Base-by-base conservation (phyloP, 108 stramenopile genomes). In the Aurantiochytrium sp. region DNA sequence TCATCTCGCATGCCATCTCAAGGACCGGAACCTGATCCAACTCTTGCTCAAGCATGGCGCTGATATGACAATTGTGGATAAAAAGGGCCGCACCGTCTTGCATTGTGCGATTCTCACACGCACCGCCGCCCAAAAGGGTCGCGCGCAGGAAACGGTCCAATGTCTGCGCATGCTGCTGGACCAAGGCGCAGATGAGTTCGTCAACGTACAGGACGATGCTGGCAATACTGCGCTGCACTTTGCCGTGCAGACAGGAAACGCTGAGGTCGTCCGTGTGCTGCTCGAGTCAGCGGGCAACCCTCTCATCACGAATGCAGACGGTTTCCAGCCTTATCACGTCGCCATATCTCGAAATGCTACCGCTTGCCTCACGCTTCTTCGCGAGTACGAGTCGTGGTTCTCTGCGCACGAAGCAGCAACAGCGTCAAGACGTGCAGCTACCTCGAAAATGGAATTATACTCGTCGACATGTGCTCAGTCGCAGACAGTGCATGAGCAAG, bases 201-300 rank as follows among this genome's bases (percentile, higher is more conserved):
- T 83, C 10, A 83, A 83, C 1, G 76, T 45, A 12, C 76, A 83
- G 51, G 76, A 83, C 51, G 76, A 83, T 23, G 3, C 10, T 12
- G 76, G 76, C n/a, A 83, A 83, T 23, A 83, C 76, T 6, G 76
- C 76, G 14, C 49, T 83, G 76, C 76, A 83, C 23, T 83, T 83
- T 53, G 76, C 76, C 43, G 76, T 83, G 76, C 76, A 83, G 76
- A 83, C 23, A 6, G 76, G 76, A 18, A 53, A 83, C 4, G 18
- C 51, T 16, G 76, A 53, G 2, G 1, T 83, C 45, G 76, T 83
- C 18, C 45, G 76, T 6, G 51, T 53, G 76, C 51, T 83, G 18
- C 76, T 83, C n/a, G 76, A 83, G 51, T 53, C 49, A 21, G 76
- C 76, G 19, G 76, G 49, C 18, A 83, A 83, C 23, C 76, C 76